Evolutionary conservation across 83 land plant genomes (phyloP), one percentile per base, ranked within the genome.

Genomic region (Diphasiastrum complanatum): DNA sequence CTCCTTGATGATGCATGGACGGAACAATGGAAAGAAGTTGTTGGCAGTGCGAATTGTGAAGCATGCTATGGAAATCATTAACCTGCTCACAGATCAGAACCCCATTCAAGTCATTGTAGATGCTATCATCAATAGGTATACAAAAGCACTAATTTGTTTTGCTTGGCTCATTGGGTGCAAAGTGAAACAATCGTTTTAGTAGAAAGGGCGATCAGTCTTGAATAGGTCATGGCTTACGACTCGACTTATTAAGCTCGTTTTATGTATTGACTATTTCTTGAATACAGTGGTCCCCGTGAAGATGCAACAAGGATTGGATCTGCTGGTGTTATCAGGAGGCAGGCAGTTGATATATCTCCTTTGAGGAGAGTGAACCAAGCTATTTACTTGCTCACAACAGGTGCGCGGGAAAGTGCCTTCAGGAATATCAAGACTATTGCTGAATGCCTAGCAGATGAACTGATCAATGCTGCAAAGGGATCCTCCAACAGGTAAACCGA

Each of bases 1-100:
- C n/a, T n/a, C n/a, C n/a, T n/a, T n/a, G n/a, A n/a, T n/a, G n/a
- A n/a, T 55, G 59, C 59, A 55, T 35, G 59, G 59, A 32, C 45
- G 59, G 30, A 55, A 55, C 59, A 55, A 55, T 30, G 59, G 59
- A 55, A 55, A 55, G 35, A 55, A 55, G 59, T 27, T 55, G 59
- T 27, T 55, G 59, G n/a, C n/a, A n/a, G n/a, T n/a, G n/a, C n/a
- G n/a, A n/a, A n/a, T n/a, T n/a, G n/a, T n/a, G n/a, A n/a, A n/a
- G n/a, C n/a, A n/a, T n/a, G n/a, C n/a, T n/a, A n/a, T n/a, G n/a
- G n/a, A n/a, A n/a, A n/a, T n/a, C n/a, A n/a, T n/a, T n/a, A n/a
- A n/a, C n/a, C n/a, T n/a, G n/a, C n/a, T n/a, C n/a, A n/a, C n/a
- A n/a, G n/a, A n/a, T n/a, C n/a, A n/a, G n/a, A n/a, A n/a, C n/a